A percentile compares a stretch with the other conserved stretches of the same genome.
These are phyloP conservation scores for Auriscalpium vulgare DNA, from an alignment of 768 basidiomycete species.

Conservation along the genomic window DNA sequence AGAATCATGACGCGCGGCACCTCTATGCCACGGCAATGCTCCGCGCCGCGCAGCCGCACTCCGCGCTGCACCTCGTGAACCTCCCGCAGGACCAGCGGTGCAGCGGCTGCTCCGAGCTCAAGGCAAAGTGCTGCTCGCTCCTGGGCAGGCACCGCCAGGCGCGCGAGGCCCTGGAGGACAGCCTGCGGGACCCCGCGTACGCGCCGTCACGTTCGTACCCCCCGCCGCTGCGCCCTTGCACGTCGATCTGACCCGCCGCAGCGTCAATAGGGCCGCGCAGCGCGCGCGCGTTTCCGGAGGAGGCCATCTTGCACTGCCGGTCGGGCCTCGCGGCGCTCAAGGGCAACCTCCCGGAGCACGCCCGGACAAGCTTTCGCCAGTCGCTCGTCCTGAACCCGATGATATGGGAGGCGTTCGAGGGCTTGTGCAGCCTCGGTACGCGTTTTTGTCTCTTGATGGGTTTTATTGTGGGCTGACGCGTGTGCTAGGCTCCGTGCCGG, in stretches of 20 bases:
- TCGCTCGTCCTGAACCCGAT: slow-evolving; percentile 70
- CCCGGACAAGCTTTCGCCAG: slow-evolving; percentile 60
- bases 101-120: slow-evolving; percentile 71
- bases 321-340: slow-evolving; percentile 71
- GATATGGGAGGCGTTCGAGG: slow-evolving; percentile 91
- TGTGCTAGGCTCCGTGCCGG: slow-evolving; percentile 53
- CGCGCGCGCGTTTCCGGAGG: slow-evolving; percentile 58
- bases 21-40: slow-evolving; percentile 76
- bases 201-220: slow-evolving; percentile 48
- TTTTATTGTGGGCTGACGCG: neutral
- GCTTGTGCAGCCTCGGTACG: slow-evolving; percentile 71
- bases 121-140: slow-evolving; percentile 63
- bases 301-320: slow-evolving; percentile 67
- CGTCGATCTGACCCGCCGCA: slow-evolving; percentile 18
- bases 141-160: slow-evolving; percentile 76
- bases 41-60: slow-evolving; percentile 61
- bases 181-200: slow-evolving; percentile 44
- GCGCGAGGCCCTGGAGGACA: slow-evolving; percentile 58
- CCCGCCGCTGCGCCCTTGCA: slow-evolving; percentile 1
- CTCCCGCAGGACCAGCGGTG: slow-evolving; percentile 53
- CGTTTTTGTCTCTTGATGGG: slow-evolving; percentile 8
- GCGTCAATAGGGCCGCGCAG: slow-evolving; percentile 48
- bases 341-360: slow-evolving; percentile 70
- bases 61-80: slow-evolving; percentile 66
- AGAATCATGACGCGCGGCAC: slow-evolving; percentile 76